These are phyloP conservation scores for Alternaria burnsii DNA, from an alignment of 2,329 filamentous ascomycete genomes.

Conservation along the genomic window DNA sequence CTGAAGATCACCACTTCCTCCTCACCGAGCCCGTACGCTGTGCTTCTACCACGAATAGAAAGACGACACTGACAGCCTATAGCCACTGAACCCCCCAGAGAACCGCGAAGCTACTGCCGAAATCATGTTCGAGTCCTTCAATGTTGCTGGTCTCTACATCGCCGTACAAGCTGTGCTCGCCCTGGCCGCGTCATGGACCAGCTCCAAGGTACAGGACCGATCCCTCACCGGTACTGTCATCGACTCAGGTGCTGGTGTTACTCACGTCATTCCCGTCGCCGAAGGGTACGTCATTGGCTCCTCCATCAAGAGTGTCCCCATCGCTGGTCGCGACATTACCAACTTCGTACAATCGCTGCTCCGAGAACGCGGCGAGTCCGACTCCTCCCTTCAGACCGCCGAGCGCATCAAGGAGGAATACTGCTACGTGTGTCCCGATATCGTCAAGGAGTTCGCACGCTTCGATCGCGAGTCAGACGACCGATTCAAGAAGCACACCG, in stretches of 20 bases:
- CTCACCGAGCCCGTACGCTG: constrained; percentile 88
- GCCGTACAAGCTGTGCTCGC: constrained; percentile 97
- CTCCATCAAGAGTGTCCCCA: constrained; percentile 98
- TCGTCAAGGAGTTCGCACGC: constrained; percentile 96
- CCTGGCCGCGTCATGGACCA: constrained; percentile 97
- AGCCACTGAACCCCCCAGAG: constrained; percentile 97
- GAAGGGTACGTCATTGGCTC: constrained; percentile 99
- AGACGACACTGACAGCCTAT: constrained; percentile 22
- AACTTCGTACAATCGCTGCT: constrained; percentile 98
- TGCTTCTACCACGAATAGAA: not conserved
- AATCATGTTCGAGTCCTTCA: constrained; percentile 99
- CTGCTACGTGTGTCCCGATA: constrained; percentile 98
- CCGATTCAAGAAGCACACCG: constrained; percentile 88
- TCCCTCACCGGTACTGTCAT: constrained; percentile 98
- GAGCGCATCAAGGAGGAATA: constrained; percentile 99
- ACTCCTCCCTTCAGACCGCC: constrained; percentile 95
- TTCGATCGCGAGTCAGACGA: constrained; percentile 89
- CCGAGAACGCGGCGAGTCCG: constrained; percentile 93
- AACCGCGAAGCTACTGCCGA: constrained; percentile 99
- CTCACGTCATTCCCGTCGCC: constrained; percentile 97
- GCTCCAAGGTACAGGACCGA: constrained; percentile 94
- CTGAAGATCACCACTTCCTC: constrained; percentile 98
- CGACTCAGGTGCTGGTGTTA: constrained; percentile 98
- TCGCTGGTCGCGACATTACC: constrained; percentile 96
- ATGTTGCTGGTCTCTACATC: constrained; percentile 98